Conservation (phyloP, 345 rosid genomes). For the Rhodamnia argentea region DNA sequence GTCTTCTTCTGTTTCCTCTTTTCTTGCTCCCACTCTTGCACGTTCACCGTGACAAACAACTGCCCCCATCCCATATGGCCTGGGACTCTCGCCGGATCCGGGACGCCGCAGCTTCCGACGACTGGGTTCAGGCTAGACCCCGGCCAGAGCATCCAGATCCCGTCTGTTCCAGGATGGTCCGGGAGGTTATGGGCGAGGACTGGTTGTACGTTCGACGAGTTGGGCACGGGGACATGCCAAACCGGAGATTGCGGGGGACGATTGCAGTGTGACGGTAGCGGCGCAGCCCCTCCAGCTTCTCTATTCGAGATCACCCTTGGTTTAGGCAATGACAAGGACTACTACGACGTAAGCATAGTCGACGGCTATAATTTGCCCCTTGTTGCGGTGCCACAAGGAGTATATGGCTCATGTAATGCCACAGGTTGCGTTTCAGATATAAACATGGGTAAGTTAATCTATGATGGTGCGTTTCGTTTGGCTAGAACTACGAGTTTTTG, state of each 20-base stretch:
- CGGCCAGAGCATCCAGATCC: conserved; percentile 43
- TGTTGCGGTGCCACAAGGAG: conserved; percentile 55
- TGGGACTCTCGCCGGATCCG: conserved; percentile 73
- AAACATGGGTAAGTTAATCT: conserved; percentile 37
- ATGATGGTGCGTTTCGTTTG: background rate
- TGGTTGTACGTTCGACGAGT: conserved; percentile 56
- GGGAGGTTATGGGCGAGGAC: conserved; percentile 93
- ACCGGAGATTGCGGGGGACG: conserved; percentile 82
- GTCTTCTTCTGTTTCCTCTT: conserved; percentile 21
- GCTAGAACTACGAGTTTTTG: background rate
- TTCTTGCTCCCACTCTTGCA: conserved; percentile 22
- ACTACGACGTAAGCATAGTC: conserved; percentile 71
- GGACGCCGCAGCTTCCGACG: conserved; percentile 56
- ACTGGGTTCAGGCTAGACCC: conserved; percentile 60
- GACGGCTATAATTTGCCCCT: conserved; percentile 87
- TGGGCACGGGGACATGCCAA: conserved; percentile 53
- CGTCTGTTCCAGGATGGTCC: conserved; percentile 71
- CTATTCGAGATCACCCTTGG: conserved; percentile 79
- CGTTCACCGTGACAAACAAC: conserved; percentile 59
- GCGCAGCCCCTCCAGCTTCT: conserved; percentile 77
- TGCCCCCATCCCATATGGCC: conserved; percentile 85
- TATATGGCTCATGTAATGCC: conserved; percentile 61
- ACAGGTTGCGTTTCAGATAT: conserved; percentile 69
- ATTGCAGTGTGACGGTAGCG: conserved; percentile 65
- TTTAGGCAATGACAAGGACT: conserved; percentile 38